Base-by-base conservation (phyloP, 1,139 yeast species). In the Blastobotrys malaysiensis region DNA sequence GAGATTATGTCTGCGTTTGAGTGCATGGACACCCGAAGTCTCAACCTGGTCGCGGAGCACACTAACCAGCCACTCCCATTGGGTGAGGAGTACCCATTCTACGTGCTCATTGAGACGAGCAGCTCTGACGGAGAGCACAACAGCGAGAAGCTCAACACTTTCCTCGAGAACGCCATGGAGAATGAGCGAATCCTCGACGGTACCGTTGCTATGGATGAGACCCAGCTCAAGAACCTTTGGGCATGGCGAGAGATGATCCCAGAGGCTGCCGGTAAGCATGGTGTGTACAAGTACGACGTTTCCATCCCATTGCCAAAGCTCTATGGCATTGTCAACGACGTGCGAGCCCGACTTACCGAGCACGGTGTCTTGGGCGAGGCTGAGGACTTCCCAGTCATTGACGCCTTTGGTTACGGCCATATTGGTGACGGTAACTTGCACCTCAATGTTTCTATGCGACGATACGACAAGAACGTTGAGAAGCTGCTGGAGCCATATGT, bases 361-460 rank as follows among this genome's bases (percentile, higher is more conserved):
- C 79, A 80, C 21, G 84, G 81, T 1, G 73, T 91, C 49, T 75
- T 86, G 20, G 89, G 87, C 55, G 76, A 81, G 47, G 80, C 82
- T 31, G 93, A 86, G 57, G 78, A 74, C 2, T 74, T 78, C 64
- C 97, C 97, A 3, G 97, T 87, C 4, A 83, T 88, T 50, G 85
- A 83, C 57, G 95, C 95, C 3, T 83, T 90, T 59, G 99, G 98
- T 1, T 93, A 91, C 65, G 99, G 99, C 21, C 99, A 91, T 66
- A 79, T 91, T 65, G 99, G 99, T 56, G 99, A 91, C 68, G 97
- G 98, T 52, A 91, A 91, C 72, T 77, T 91, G 64, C 99, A 91
- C 69, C 80, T 93, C 68, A 91, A 93, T 68, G 95, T 91, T 51
- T 84, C 95, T 49, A 95, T 89, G n/a, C 80, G 97, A 68, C 79